Evolutionary conservation across 1,284 basidiomycete species (phyloP).

Genomic region (Rhodotorula sp.): DNA sequence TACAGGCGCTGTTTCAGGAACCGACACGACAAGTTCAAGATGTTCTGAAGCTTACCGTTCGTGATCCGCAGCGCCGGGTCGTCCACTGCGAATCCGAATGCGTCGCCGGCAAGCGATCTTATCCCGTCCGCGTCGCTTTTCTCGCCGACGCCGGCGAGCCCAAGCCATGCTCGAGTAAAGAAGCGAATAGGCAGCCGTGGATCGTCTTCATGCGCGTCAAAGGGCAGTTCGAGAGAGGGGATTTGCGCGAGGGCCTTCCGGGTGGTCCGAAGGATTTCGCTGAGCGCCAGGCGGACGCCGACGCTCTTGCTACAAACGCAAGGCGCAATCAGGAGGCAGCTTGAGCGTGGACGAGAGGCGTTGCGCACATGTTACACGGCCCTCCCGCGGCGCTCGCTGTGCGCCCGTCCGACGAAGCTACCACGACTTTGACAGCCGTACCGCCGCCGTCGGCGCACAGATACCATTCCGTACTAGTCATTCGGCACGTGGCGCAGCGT

Average conservation of each 20-base stretch:
- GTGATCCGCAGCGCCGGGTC: constrained; percentile 28
- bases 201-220: not conserved
- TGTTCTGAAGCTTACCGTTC: constrained; percentile 24
- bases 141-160: constrained; percentile 28
- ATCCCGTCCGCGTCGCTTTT: constrained; percentile 21
- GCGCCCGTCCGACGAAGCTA: constrained; percentile 1
- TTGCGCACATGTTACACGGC: constrained; percentile 38
- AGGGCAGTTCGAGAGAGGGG: not conserved
- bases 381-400: constrained; percentile 5
- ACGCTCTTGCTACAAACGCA: constrained; percentile 23
- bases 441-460: constrained; percentile 39
- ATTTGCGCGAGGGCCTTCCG: constrained; percentile 13
- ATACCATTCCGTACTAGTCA: constrained; percentile 2
- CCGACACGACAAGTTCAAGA: too few relatives aligned
- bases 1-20: not conserved
- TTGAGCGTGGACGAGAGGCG: too few relatives aligned
- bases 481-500: too few relatives aligned
- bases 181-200: constrained; percentile 7
- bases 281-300: constrained; percentile 10
- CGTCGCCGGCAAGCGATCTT: constrained; percentile 8
- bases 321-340: too few relatives aligned
- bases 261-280: constrained; percentile 22
- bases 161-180: constrained; percentile 37
- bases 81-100: constrained; percentile 16
- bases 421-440: constrained; percentile 23